phyloP scores from a whole-genome alignment of 106 monocot genomes.

The Apostasia shenzhenica region DNA sequence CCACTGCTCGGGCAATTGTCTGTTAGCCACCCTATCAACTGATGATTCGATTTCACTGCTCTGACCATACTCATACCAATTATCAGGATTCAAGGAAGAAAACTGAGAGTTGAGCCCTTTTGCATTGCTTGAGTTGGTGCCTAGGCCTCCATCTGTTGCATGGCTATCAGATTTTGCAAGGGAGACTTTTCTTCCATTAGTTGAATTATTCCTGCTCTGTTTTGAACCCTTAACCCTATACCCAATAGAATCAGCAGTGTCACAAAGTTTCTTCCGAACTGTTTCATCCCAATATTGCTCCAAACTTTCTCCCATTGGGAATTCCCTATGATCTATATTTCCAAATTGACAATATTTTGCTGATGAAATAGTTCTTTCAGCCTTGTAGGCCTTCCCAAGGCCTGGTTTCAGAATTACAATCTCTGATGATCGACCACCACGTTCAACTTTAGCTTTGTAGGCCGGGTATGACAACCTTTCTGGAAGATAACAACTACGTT shows the following conservation, averaged over 20 bases:
- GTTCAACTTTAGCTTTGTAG: constrained; percentile 15
- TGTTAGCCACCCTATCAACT: constrained; percentile 60
- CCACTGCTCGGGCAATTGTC: constrained; percentile 50
- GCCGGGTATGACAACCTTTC: constrained; percentile 20
- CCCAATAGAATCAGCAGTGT: constrained; percentile 8
- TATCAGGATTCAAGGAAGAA: constrained; percentile 5
- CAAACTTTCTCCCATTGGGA: constrained; percentile 5
- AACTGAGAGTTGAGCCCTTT: constrained; percentile 1
- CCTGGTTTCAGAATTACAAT: constrained; percentile 83
- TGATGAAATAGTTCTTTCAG: constrained; percentile 14
- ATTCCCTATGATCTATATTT: constrained; percentile 18
- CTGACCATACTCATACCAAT: constrained; percentile 26
- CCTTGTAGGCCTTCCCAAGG: constrained; percentile 27
- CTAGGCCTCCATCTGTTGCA: constrained; percentile 16
- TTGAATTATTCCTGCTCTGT: constrained; percentile 22
- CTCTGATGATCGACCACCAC: constrained; percentile 12
- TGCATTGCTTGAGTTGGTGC: neutral
- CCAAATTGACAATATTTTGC: constrained; percentile 5
- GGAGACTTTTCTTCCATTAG: constrained; percentile 1
- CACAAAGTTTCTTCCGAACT: constrained; percentile 18
- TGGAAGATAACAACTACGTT: constrained; percentile 19
- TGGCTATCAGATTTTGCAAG: constrained; percentile 2
- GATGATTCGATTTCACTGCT: constrained; percentile 34
- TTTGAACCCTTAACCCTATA: constrained; percentile 21
- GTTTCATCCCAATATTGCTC: constrained; percentile 25